Conservation (phyloP, 176 grass and related monocot species). For the Thalia dealbata region DNA sequence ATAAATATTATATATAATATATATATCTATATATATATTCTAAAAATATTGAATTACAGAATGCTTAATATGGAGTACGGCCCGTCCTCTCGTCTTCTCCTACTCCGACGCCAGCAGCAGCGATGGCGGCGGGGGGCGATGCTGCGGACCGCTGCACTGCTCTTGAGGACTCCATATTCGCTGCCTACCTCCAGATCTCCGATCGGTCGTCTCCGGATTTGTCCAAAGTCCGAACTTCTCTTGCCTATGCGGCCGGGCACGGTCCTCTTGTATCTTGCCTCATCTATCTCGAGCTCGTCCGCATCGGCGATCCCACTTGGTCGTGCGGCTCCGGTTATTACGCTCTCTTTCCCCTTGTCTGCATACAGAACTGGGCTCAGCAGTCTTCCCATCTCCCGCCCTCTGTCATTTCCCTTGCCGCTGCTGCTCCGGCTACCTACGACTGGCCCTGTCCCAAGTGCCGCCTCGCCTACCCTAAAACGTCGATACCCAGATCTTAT, state of each 20-base stretch:
- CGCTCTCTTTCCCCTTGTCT: constrained; percentile 73
- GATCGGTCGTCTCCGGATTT: constrained; percentile 42
- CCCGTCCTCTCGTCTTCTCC: constrained; percentile 21
- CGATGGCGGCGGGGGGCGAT: constrained; percentile 27
- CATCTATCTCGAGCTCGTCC: constrained; percentile 80
- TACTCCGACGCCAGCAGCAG: constrained; percentile 25
- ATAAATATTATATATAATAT: no score
- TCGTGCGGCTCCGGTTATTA: constrained; percentile 66
- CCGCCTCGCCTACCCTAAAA: constrained; percentile 58
- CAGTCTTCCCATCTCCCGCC: constrained; percentile 40
- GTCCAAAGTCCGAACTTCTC: constrained; percentile 69
- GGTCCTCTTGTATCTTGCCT: constrained; percentile 51
- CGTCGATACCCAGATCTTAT: constrained; percentile 55
- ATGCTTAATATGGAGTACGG: no score
- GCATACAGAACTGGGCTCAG: constrained; percentile 87
- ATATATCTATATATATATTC: no score
- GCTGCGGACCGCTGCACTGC: constrained; percentile 11
- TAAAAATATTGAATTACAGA: no score
- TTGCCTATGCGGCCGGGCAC: constrained; percentile 63
- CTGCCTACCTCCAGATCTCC: constrained; percentile 43
- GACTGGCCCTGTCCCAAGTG: constrained; percentile 94
- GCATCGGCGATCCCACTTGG: constrained; percentile 61
- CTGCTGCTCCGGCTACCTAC: constrained; percentile 2
- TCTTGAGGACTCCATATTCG: constrained; percentile 38
- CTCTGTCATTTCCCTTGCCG: constrained; percentile 22